Percentiles rank a stretch among this genome's conserved stretches.
Evolutionary conservation across 305 asterid genomes (phyloP).

Genomic region (Fraxinus platypoda): DNA sequence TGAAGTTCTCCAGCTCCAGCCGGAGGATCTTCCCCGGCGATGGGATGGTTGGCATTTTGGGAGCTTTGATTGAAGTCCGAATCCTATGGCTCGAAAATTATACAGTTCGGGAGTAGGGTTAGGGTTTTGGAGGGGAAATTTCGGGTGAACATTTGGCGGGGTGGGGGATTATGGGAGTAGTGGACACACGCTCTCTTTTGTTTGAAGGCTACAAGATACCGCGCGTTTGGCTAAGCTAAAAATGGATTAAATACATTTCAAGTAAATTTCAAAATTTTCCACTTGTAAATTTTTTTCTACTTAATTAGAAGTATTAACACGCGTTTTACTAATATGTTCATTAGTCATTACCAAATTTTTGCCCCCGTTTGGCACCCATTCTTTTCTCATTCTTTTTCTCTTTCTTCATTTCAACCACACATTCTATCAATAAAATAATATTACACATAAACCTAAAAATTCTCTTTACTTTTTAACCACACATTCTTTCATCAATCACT

Average conservation of each 20-base stretch:
- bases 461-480: too few species aligned
- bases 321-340: background rate
- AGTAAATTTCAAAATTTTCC: background rate
- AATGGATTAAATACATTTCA: background rate
- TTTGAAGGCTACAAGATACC: background rate
- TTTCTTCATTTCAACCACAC: too few species aligned
- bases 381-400: too few species aligned
- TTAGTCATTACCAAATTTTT: background rate
- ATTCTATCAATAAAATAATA: too few species aligned
- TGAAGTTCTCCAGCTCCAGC: constrained; percentile 82
- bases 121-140: constrained; percentile 17
- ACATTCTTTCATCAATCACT: too few species aligned
- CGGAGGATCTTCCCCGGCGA: constrained; percentile 78
- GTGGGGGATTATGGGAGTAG: background rate
- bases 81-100: constrained; percentile 20
- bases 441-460: too few species aligned
- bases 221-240: background rate
- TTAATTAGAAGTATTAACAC: background rate
- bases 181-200: background rate
- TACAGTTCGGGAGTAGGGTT: constrained; percentile 29
- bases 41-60: constrained; percentile 45
- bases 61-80: constrained; percentile 25
- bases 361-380: too few species aligned
- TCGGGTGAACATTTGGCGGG: constrained; percentile 34
- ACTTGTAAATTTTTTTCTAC: background rate